Conservation (phyloP, 441 rosid species). For the Gossypium davidsonii region DNA sequence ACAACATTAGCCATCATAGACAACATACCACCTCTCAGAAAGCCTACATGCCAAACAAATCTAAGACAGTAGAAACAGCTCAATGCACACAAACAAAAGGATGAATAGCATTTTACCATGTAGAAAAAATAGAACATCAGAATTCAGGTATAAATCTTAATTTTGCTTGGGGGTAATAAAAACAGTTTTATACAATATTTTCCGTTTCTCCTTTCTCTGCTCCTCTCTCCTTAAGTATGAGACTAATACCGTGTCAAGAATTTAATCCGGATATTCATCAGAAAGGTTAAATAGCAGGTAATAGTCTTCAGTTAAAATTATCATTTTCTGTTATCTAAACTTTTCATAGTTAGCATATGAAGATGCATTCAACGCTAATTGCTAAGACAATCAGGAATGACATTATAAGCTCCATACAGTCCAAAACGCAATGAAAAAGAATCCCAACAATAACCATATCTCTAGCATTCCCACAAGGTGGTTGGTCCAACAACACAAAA, state of each 20-base stretch:
- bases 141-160: background rate
- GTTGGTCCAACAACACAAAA: background rate
- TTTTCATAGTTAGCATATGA: background rate
- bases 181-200: background rate
- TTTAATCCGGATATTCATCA: background rate
- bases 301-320: background rate
- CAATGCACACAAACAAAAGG: background rate
- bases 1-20: background rate
- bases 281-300: background rate
- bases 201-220: background rate
- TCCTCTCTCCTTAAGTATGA: background rate
- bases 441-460: background rate
- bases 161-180: background rate
- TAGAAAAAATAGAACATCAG: background rate
- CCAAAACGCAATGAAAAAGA: slow-evolving; percentile 4
- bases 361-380: background rate
- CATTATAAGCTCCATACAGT: background rate
- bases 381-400: background rate
- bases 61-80: slow-evolving; percentile 4
- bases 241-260: background rate
- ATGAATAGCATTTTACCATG: background rate
- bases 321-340: background rate
- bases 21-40: background rate
- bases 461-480: background rate
- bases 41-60: background rate